Evolutionary conservation across 495 filamentous ascomycete genomes (phyloP), one percentile per base, ranked within the genome.

Genomic region (Aspergillus sclerotiicarbonarius): DNA sequence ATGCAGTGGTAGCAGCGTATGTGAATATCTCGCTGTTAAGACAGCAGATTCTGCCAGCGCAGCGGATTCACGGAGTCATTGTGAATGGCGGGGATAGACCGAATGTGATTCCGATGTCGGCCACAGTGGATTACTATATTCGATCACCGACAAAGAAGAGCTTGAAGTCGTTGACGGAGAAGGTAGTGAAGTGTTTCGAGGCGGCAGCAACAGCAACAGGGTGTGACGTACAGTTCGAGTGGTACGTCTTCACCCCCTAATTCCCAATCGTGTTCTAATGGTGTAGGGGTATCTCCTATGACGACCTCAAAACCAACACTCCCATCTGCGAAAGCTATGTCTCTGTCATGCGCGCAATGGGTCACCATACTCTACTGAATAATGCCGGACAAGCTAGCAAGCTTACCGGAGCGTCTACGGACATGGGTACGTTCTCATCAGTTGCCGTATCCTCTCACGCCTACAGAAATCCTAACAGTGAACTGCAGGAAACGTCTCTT

Each of bases 1-100:
- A 88, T 60, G 86, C 84, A 0, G 72, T 87, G 7, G 77, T 87
- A 5, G 75, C 76, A 1, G 78, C 81, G 0, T 89, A 87, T 66
- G 84, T 84, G 44, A 79, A 77, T 51, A 70, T 87, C 10, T 82
- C 81, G 0, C 78, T 83, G 21, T 72, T 88, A 8, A 70, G 86
- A 7, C 84, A 87, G 67, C 85, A 87, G 65, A 82, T 82, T 21
- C 37, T 69, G 10, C 75, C 76, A 0, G 61, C 68, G 15, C 70
- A 82, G 54, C 70, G 72, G 37, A 68, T 81, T 18, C 78, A 82
- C 47, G 71, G 75, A 0, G 68, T 79, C 7, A 75, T 81, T 41
- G 61, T 67, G 7, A 69, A 79, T 44, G 77, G 77, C n/a, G 78
- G 77, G 10, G 66, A 74, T 10, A 66, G 71, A 8, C 71, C 77